These are phyloP conservation scores for Arthrinium phaeospermum DNA, from an alignment of 2,329 filamentous ascomycete genomes.

Conservation along the genomic window DNA sequence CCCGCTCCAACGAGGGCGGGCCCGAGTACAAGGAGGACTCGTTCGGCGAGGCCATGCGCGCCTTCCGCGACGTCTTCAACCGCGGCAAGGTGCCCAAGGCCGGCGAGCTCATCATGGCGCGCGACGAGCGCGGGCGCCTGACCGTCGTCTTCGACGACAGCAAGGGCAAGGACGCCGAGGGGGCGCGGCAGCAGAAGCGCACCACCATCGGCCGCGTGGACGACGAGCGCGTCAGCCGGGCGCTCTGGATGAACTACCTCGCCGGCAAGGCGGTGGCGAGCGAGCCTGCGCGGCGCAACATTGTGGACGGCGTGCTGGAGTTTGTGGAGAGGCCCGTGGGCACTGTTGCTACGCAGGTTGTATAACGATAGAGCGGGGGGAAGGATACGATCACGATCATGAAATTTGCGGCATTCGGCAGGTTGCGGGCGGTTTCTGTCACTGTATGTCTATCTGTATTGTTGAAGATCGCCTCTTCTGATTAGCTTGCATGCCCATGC, in stretches of 20 bases:
- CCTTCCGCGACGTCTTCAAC: constrained; percentile 84
- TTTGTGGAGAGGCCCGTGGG: constrained; percentile 86
- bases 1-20: constrained; percentile 66
- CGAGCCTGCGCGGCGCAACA: constrained; percentile 77
- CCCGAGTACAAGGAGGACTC: constrained; percentile 68
- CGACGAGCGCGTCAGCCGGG: constrained; percentile 80
- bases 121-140: constrained; percentile 69
- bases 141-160: constrained; percentile 70
- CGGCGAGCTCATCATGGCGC: constrained; percentile 74
- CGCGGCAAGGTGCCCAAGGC: constrained; percentile 81
- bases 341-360: constrained; percentile 15
- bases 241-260: constrained; percentile 91
- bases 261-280: constrained; percentile 87
- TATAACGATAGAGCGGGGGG: neutral
- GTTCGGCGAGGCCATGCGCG: constrained; percentile 76
- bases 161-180: constrained; percentile 63
- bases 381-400: neutral
- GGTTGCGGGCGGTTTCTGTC: neutral
- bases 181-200: constrained; percentile 29
- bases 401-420: neutral
- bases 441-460: neutral
- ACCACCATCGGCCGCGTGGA: constrained; percentile 69
- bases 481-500: neutral
- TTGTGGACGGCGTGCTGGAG: constrained; percentile 86
- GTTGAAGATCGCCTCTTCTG: neutral